Base-by-base conservation (phyloP, 2,329 filamentous ascomycete species). In the Lachnellula willkommii region DNA sequence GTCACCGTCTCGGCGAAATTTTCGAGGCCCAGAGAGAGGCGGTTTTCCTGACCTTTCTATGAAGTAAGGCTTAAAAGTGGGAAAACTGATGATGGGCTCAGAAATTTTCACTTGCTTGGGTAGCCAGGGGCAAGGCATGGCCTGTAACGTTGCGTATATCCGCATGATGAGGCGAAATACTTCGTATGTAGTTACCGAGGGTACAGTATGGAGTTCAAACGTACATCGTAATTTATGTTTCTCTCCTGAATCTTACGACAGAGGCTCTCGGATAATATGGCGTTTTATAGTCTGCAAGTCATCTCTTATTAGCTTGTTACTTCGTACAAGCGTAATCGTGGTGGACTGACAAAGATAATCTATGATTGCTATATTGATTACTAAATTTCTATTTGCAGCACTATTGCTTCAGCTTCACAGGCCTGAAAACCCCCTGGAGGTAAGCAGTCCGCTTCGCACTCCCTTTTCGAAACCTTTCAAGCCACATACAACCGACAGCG, bases 101-200 rank as follows among this genome's bases (percentile, higher is more conserved):
- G 28, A 28, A 28, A 9, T 28, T 28, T 28, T 28, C 28, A 12
- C 28, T 32, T 32, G 28, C 28, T 32, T 9, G 9, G 28, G 36
- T 12, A 20, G 20, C 1, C 20, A 20, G 15, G 15, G 36, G 36
- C 36, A n/a, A 39, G 15, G 11, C 36, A 39, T 39, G 36, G 17
- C 20, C 9, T 45, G 42, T 17, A 22, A 45, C 20, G 17, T 20
- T 22, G 20, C 20, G 17, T 22, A 12, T 11, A 12, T 11, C 5
- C 20, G 42, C 42, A 45, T 17, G 12, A 17, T 11, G 20, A 15
- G 20, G 42, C 15, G 17, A 17, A 17, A 9, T 6, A 12, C 42
- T 22, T n/a, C 1, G 17, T n/a, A n/a, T n/a, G n/a, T 11, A 52
- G 43, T 45, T 54, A 57, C 52, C 52, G 52, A 51, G 35, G 55